phyloP scores from a whole-genome alignment of 306 rosid genomes.

The Cicer cuneatum region DNA sequence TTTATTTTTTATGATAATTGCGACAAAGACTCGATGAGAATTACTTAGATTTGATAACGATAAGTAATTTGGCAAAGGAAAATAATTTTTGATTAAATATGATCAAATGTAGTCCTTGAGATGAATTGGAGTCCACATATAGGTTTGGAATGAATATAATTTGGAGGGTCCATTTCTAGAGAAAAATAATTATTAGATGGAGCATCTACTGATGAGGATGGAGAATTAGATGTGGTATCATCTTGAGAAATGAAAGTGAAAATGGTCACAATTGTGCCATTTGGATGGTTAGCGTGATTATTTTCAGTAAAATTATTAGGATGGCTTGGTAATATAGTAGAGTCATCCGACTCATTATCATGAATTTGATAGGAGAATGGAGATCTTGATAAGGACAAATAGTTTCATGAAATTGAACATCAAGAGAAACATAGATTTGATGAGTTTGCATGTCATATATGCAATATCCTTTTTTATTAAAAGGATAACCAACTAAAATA shows the following conservation, averaged over 20 bases:
- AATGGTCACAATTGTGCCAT: neutral
- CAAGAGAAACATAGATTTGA: neutral
- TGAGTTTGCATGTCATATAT: neutral
- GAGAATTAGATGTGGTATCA: neutral
- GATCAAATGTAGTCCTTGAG: too few relatives aligned
- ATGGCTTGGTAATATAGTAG: neutral
- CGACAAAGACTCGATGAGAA: neutral
- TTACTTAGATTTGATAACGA: neutral
- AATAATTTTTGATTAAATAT: neutral
- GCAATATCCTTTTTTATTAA: too few relatives aligned
- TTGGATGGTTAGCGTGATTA: neutral
- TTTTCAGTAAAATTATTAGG: neutral
- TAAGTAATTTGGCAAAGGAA: neutral
- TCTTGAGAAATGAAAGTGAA: neutral
- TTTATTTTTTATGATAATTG: neutral
- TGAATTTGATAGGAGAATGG: neutral
- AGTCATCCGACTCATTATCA: neutral
- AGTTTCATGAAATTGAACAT: neutral
- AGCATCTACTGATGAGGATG: neutral
- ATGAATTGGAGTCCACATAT: neutral
- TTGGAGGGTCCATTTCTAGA: neutral
- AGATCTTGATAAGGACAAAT: neutral
- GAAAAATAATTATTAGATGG: neutral
- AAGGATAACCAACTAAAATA: neutral
- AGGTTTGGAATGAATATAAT: neutral